phyloP scores from a whole-genome alignment of 2,329 filamentous ascomycete genomes.

The Leptographium galeiforme region DNA sequence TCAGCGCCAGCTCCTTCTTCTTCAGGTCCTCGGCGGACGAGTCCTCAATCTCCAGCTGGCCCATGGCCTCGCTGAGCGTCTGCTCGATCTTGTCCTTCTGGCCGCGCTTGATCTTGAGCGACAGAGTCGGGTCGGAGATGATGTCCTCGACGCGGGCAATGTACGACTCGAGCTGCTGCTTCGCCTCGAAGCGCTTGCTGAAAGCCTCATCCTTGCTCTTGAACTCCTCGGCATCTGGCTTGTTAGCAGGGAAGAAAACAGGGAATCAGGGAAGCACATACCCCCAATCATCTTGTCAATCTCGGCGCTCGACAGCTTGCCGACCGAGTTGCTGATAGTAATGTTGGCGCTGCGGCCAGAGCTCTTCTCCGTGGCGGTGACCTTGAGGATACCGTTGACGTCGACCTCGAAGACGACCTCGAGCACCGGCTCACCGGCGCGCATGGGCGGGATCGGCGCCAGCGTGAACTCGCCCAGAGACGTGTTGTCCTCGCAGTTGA shows the following conservation, averaged over 20 bases:
- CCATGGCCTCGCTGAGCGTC: conserved; percentile 94
- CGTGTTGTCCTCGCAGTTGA: conserved; percentile 97
- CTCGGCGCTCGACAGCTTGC: conserved; percentile 87
- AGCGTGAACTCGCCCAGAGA: conserved; percentile 95
- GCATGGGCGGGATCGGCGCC: conserved; percentile 75
- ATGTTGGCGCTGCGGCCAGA: conserved; percentile 98
- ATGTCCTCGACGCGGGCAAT: conserved; percentile 98
- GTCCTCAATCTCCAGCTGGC: conserved; percentile 90
- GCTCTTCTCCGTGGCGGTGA: conserved; percentile 97
- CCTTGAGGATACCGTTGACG: conserved; percentile 99
- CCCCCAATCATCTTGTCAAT: conserved; percentile 96
- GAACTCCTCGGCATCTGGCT: conserved; percentile 80
- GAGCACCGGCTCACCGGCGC: conserved; percentile 87
- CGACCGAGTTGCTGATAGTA: conserved; percentile 98
- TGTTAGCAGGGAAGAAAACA: too few relatives aligned
- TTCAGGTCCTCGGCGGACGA: conserved; percentile 85
- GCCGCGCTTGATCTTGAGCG: conserved; percentile 94
- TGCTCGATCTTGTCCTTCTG: conserved; percentile 99
- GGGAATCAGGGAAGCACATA: conserved; percentile 23
- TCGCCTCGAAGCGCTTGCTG: conserved; percentile 98
- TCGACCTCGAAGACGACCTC: conserved; percentile 99
- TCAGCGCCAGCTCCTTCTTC: conserved; percentile 98
- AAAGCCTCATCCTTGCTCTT: conserved; percentile 96
- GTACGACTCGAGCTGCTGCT: conserved; percentile 98
- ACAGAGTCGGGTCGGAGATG: conserved; percentile 88